Evolutionary conservation across 129 eudicot species (phyloP).

Genomic region (Ambrosia trifida): DNA sequence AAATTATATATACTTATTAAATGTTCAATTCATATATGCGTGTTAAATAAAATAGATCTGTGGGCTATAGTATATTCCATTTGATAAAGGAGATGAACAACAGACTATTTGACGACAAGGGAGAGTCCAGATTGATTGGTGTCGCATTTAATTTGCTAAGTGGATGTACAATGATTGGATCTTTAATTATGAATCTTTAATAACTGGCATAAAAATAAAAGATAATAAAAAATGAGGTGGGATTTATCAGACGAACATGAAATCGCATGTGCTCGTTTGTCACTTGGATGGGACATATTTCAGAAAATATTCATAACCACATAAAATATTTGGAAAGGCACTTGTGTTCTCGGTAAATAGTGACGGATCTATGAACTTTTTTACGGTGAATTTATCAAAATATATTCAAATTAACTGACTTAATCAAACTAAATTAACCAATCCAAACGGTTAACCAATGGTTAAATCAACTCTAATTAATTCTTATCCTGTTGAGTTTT

Average conservation of each 20-base stretch:
- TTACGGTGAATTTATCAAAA: too few relatives aligned
- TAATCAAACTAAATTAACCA: too few relatives aligned
- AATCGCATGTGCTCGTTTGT: constrained; percentile 29
- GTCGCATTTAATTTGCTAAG: constrained; percentile 23
- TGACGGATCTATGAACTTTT: too few relatives aligned
- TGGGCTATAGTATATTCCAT: constrained; percentile 30
- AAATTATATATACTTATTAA: not conserved
- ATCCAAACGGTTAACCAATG: too few relatives aligned
- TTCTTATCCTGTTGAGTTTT: too few relatives aligned
- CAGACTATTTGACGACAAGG: constrained; percentile 30
- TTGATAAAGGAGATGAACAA: constrained; percentile 15
- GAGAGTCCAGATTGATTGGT: constrained; percentile 33
- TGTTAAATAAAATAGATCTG: constrained; percentile 9
- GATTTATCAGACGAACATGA: constrained; percentile 35
- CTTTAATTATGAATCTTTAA: constrained; percentile 1
- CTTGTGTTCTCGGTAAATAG: too few relatives aligned
- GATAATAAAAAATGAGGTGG: constrained; percentile 7
- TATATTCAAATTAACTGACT: too few relatives aligned
- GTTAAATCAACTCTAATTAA: too few relatives aligned
- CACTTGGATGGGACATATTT: constrained; percentile 18
- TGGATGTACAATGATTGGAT: constrained; percentile 23
- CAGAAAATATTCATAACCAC: constrained; percentile 5
- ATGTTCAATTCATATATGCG: not conserved
- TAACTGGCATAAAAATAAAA: not conserved
- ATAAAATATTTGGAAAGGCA: not conserved